These are phyloP conservation scores for Podospora anserina DNA, from an alignment of 495 filamentous ascomycete genomes.

Conservation along the genomic window DNA sequence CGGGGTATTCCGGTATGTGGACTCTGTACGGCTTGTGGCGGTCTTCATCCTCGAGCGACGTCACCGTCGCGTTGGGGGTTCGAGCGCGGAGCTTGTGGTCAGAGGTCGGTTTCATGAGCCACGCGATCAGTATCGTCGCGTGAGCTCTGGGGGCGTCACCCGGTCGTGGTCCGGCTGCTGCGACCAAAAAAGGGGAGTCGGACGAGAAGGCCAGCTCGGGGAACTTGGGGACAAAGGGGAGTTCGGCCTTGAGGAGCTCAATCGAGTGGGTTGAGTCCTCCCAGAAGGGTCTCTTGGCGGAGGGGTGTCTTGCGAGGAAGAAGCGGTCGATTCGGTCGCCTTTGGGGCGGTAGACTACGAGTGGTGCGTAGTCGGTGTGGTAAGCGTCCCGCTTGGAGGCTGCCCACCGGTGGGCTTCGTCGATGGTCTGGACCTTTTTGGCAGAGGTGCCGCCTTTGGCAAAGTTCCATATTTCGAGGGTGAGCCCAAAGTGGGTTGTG, in stretches of 20 bases:
- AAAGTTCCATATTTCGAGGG: conserved; percentile 33
- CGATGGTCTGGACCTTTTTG: conserved; percentile 32
- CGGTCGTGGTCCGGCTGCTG: conserved; percentile 28
- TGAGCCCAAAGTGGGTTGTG: conserved; percentile 31
- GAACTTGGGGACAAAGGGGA: conserved; percentile 32
- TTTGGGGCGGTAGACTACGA: conserved; percentile 31
- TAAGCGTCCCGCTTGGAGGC: conserved; percentile 24
- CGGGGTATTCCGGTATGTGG: conserved; percentile 25
- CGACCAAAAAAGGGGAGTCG: conserved; percentile 27
- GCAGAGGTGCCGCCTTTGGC: conserved; percentile 19
- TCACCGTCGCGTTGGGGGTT: conserved; percentile 20
- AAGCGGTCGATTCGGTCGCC: conserved; percentile 30
- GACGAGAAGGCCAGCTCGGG: conserved; percentile 30
- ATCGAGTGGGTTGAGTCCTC: conserved; percentile 29
- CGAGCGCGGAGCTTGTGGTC: conserved; percentile 18
- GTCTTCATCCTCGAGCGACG: conserved; percentile 14
- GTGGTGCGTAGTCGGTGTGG: conserved; percentile 24
- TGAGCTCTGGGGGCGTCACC: conserved; percentile 22
- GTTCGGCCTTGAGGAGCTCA: conserved; percentile 21
- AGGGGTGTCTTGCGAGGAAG: conserved; percentile 24
- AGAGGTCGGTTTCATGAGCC: conserved; percentile 28
- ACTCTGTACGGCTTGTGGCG: conserved; percentile 29
- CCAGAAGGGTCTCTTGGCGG: conserved; percentile 27
- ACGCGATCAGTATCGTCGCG: conserved; percentile 29
- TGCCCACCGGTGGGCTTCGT: conserved; percentile 34